These are phyloP conservation scores for Catunica adiposa DNA, from an alignment of 2,329 filamentous ascomycete species.

Conservation along the genomic window DNA sequence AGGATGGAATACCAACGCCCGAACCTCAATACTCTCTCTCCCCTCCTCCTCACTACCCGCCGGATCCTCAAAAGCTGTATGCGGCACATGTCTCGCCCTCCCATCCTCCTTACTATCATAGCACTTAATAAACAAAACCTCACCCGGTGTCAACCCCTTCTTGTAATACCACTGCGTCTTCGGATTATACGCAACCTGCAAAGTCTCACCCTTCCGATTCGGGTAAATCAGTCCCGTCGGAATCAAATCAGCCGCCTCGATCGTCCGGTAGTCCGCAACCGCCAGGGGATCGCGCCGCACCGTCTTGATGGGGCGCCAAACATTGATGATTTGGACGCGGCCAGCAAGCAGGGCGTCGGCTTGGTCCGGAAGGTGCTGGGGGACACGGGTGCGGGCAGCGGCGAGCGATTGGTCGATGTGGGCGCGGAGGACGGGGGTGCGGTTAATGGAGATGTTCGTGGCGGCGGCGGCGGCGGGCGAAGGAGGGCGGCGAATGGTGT, in stretches of 20 bases:
- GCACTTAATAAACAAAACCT: conserved; percentile 44
- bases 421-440: conserved; percentile 22
- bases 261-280: conserved; percentile 33
- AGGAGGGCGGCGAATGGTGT: conserved; percentile 45
- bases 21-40: conserved; percentile 44
- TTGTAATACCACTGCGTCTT: conserved; percentile 37
- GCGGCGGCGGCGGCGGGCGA: conserved; percentile 29
- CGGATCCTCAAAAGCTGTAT: conserved; percentile 36
- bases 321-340: conserved; percentile 39
- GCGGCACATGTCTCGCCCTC: conserved; percentile 26
- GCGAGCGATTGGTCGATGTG: conserved; percentile 40
- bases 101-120: conserved; percentile 34
- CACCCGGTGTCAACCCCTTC: conserved; percentile 31
- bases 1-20: conserved; percentile 35
- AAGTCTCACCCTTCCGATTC: conserved; percentile 32
- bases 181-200: conserved; percentile 26
- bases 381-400: conserved; percentile 28
- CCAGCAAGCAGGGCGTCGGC: conserved; percentile 22
- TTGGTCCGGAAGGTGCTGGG: conserved; percentile 24
- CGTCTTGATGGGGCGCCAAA: conserved; percentile 30
- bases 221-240: conserved; percentile 34
- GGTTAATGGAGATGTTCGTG: conserved; percentile 25
- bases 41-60: conserved; percentile 35
- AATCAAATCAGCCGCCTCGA: conserved; percentile 35
- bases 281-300: conserved; percentile 34